These are phyloP conservation scores for Alternaria alternata DNA, from an alignment of 2,329 filamentous ascomycete genomes.

Conservation along the genomic window DNA sequence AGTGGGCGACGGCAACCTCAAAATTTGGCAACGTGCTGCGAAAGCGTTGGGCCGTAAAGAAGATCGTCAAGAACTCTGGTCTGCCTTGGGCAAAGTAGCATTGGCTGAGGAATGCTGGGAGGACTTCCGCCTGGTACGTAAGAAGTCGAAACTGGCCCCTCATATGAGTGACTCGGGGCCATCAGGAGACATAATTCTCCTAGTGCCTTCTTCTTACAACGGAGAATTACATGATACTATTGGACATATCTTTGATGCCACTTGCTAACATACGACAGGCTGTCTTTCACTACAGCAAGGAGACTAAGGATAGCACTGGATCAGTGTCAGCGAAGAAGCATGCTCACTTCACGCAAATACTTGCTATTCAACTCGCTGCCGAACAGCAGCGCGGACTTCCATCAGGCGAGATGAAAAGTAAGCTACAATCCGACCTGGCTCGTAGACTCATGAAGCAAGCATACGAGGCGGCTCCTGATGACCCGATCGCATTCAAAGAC, in stretches of 20 bases:
- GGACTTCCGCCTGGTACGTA: slow-evolving; percentile 43
- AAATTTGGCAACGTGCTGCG: slow-evolving; percentile 42
- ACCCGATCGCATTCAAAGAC: slow-evolving; percentile 37
- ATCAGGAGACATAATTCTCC: not conserved
- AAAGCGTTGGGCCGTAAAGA: slow-evolving; percentile 32
- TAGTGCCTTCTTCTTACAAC: not conserved
- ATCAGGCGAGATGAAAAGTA: slow-evolving; percentile 26
- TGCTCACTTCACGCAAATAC: slow-evolving; percentile 37
- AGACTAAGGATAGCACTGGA: slow-evolving; percentile 19
- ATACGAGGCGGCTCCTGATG: slow-evolving; percentile 34
- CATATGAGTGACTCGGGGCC: not conserved
- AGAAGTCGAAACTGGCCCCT: not conserved
- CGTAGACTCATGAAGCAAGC: slow-evolving; percentile 38
- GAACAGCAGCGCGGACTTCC: slow-evolving; percentile 28
- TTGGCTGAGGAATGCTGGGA: slow-evolving; percentile 46
- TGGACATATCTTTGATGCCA: not conserved
- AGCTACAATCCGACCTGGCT: slow-evolving; percentile 33
- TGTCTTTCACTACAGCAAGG: slow-evolving; percentile 40
- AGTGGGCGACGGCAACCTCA: slow-evolving; percentile 31
- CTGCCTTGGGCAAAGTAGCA: slow-evolving; percentile 36
- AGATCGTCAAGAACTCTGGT: slow-evolving; percentile 39
- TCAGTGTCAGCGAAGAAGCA: slow-evolving; percentile 31
- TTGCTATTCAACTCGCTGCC: slow-evolving; percentile 40
- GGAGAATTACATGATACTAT: not conserved
- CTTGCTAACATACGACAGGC: slow-evolving; percentile 33